Percentiles rank a stretch among this genome's conserved stretches.
Evolutionary conservation across 139 green algal species (phyloP).

Genomic region (Chlorella sp.): DNA sequence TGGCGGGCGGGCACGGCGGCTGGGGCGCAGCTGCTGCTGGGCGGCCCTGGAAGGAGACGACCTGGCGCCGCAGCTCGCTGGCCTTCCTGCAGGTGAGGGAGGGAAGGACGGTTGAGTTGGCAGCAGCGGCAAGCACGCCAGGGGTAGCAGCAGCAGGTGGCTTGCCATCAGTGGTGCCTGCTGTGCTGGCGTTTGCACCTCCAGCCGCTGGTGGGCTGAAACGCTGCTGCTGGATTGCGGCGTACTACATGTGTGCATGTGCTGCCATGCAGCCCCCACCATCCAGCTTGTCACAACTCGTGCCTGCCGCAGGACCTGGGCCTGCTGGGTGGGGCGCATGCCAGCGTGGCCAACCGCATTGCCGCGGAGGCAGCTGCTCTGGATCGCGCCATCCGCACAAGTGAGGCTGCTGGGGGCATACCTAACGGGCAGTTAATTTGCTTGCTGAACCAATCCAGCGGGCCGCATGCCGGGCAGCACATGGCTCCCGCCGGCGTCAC

Average conservation of each 20-base stretch:
- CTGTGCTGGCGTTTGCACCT: too few relatives aligned
- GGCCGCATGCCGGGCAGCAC: too few relatives aligned
- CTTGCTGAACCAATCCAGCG: not conserved
- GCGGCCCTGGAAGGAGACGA: not conserved
- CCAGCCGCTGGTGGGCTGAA: too few relatives aligned
- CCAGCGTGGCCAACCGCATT: not conserved
- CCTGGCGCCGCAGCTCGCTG: slow-evolving; percentile 24
- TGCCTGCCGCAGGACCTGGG: not conserved
- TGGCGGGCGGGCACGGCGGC: not conserved
- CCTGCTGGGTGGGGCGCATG: slow-evolving; percentile 1
- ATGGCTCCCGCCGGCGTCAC: too few relatives aligned
- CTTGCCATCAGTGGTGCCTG: too few relatives aligned
- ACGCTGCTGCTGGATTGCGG: too few relatives aligned
- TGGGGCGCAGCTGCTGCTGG: not conserved
- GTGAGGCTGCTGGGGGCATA: not conserved
- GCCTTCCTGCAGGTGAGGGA: slow-evolving; percentile 14
- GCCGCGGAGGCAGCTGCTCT: not conserved
- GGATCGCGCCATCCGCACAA: slow-evolving; percentile 14
- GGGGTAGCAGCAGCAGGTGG: too few relatives aligned
- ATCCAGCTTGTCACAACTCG: not conserved
- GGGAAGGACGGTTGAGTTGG: too few relatives aligned
- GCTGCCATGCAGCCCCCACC: too few relatives aligned
- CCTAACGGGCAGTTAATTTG: too few relatives aligned
- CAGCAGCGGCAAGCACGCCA: too few relatives aligned
- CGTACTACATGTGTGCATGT: too few relatives aligned